These are phyloP conservation scores for Haplographium delicatum DNA, from an alignment of 495 filamentous ascomycete genomes.

Conservation along the genomic window DNA sequence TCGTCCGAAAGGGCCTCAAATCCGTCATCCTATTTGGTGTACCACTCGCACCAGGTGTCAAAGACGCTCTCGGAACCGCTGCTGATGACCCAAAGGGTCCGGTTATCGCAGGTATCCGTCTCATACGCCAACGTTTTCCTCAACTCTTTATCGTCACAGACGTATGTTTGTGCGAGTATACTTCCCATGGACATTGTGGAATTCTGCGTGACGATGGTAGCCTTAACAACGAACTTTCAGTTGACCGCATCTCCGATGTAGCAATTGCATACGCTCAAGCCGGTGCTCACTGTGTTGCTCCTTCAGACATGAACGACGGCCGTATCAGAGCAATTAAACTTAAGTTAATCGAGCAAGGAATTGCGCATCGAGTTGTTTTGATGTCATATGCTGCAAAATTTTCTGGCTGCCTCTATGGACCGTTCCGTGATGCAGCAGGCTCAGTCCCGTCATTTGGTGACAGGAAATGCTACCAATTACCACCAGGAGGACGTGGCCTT, in stretches of 20 bases:
- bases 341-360: constrained; percentile 85
- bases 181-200: constrained; percentile 96
- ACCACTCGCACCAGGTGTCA: constrained; percentile 68
- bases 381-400: constrained; percentile 99
- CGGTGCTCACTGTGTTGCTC: constrained; percentile 93
- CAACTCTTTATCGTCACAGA: constrained; percentile 84
- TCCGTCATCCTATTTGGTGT: constrained; percentile 97
- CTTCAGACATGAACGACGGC: constrained; percentile 98
- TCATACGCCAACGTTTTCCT: constrained; percentile 78
- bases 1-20: constrained; percentile 80
- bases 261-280: constrained; percentile 89
- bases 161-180: constrained; percentile 98
- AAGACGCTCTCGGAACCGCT: constrained; percentile 88
- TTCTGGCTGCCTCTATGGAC: constrained; percentile 91
- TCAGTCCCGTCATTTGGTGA: constrained; percentile 92
- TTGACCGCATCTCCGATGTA: constrained; percentile 89
- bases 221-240: constrained; percentile 85
- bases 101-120: constrained; percentile 77
- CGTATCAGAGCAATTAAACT: constrained; percentile 94
- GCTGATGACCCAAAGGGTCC: constrained; percentile 91
- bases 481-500: constrained; percentile 85
- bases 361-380: constrained; percentile 81
- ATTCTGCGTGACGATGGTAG: constrained; percentile 87
- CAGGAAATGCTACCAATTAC: constrained; percentile 92
- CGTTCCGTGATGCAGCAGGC: constrained; percentile 93